Conservation (phyloP, 345 rosid genomes). For the Populus pruinosa region DNA sequence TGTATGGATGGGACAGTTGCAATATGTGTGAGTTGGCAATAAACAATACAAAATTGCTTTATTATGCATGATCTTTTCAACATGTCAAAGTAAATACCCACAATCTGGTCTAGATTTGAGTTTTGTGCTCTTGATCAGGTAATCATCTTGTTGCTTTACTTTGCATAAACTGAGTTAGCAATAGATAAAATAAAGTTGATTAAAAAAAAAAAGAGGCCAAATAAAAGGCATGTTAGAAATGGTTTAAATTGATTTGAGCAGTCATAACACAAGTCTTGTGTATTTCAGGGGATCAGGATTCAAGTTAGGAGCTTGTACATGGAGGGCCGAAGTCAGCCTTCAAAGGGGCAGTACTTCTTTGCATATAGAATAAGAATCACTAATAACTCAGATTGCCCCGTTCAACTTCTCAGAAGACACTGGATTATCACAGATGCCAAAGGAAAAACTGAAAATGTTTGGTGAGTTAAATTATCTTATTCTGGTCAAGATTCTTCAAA, state of each 20-base stretch:
- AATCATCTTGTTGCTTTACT: not conserved
- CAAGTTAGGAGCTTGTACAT: conserved; percentile 72
- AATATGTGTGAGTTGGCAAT: not conserved
- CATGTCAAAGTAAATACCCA: not conserved
- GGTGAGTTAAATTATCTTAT: conserved; percentile 41
- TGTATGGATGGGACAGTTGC: not conserved
- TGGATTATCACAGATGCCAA: conserved; percentile 70
- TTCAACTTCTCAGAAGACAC: conserved; percentile 75
- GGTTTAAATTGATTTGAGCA: not conserved
- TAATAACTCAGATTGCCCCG: conserved; percentile 62
- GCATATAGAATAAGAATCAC: conserved; percentile 70
- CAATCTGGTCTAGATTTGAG: not conserved
- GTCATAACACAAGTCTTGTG: not conserved
- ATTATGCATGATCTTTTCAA: not conserved
- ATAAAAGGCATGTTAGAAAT: not conserved
- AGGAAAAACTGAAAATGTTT: conserved; percentile 60
- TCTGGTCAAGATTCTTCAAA: not conserved
- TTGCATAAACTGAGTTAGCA: not conserved
- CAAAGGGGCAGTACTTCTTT: conserved; percentile 59
- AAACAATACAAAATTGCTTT: not conserved
- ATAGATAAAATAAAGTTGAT: not conserved
- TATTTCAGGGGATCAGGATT: conserved; percentile 61
- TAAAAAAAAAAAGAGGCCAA: not conserved
- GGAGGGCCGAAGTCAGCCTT: conserved; percentile 64
- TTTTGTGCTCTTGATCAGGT: not conserved